phyloP scores from a whole-genome alignment of 139 green algal genomes.

The Picochlorum sp. region DNA sequence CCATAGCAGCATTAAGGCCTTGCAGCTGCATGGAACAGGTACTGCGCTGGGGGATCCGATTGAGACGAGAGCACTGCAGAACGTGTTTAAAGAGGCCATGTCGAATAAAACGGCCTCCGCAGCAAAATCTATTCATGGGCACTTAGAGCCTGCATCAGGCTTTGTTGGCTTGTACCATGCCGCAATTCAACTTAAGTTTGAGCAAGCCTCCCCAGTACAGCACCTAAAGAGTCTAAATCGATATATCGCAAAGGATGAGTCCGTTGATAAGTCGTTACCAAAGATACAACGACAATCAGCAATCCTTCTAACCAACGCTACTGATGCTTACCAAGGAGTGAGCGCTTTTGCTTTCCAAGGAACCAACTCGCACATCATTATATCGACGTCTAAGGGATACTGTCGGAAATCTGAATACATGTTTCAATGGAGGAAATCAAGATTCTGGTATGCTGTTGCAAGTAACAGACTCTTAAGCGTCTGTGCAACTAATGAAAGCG shows the following conservation, averaged over 20 bases:
- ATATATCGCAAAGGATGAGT: constrained; percentile 10
- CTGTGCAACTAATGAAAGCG: no score
- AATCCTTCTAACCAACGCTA: neutral
- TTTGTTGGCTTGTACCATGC: constrained; percentile 18
- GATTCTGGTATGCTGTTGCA: neutral
- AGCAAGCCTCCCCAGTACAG: neutral
- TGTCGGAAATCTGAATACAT: neutral
- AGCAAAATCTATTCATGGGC: constrained; percentile 32
- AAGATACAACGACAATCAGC: neutral
- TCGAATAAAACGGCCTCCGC: constrained; percentile 21
- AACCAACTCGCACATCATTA: constrained; percentile 60
- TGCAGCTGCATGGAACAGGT: constrained; percentile 60
- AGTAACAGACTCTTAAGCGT: no score
- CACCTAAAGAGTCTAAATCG: constrained; percentile 21
- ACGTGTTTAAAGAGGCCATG: neutral
- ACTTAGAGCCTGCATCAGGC: constrained; percentile 36
- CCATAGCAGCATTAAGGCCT: constrained; percentile 10
- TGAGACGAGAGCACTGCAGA: constrained; percentile 54
- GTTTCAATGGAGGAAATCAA: constrained; percentile 17
- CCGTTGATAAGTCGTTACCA: neutral
- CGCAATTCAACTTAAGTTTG: neutral
- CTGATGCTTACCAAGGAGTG: constrained; percentile 27
- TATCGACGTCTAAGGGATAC: neutral
- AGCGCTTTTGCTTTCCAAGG: constrained; percentile 81
- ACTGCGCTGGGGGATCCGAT: constrained; percentile 77